phyloP scores from a whole-genome alignment of 768 basidiomycete genomes.

The Naganishia vaughanmartiniae region DNA sequence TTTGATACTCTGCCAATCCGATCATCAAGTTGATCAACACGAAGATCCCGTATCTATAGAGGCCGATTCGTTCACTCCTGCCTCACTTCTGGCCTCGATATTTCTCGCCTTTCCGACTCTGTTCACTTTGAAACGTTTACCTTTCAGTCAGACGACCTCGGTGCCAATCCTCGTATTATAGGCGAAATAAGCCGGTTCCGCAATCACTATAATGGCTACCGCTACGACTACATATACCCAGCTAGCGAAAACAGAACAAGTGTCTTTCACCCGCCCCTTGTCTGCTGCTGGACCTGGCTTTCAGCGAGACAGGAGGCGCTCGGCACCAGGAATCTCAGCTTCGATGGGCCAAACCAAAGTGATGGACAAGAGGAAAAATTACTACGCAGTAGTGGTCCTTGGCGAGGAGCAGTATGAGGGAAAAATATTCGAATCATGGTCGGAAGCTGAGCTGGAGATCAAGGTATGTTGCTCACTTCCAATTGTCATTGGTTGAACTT shows the following conservation, averaged over 20 bases:
- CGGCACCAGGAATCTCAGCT: neutral
- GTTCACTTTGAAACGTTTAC: neutral
- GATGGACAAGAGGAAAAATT: constrained; percentile 36
- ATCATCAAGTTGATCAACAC: neutral
- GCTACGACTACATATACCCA: neutral
- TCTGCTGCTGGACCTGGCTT: neutral
- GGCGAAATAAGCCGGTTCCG: neutral
- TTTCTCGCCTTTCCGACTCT: neutral
- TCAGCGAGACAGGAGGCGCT: neutral
- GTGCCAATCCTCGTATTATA: neutral
- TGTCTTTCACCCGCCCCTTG: neutral
- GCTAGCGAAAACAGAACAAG: neutral
- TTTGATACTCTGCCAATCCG: neutral
- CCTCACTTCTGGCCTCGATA: neutral
- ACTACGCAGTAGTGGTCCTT: constrained; percentile 36
- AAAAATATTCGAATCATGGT: constrained; percentile 41
- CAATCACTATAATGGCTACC: neutral
- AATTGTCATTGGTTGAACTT: neutral
- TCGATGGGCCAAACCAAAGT: neutral
- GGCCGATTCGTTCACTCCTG: neutral
- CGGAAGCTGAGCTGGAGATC: constrained; percentile 41
- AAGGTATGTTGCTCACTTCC: constrained; percentile 35
- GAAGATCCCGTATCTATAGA: neutral
- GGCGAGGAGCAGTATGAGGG: constrained; percentile 38
- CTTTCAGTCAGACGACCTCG: neutral